These are phyloP conservation scores for Calendula officinalis DNA, from an alignment of 129 eudicot species.

Conservation along the genomic window DNA sequence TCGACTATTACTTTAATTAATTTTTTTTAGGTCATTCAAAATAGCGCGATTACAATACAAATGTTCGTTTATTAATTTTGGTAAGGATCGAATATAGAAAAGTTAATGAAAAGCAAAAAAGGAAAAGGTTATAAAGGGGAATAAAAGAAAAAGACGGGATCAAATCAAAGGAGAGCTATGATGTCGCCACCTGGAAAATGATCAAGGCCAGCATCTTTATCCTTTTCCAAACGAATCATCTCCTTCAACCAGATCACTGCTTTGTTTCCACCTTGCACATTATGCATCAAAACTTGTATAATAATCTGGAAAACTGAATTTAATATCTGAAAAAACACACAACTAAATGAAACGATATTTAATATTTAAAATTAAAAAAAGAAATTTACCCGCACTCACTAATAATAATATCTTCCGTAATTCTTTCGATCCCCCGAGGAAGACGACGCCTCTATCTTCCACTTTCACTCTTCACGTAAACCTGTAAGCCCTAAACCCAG, in stretches of 20 bases:
- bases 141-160: constrained; percentile 15
- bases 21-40: no score
- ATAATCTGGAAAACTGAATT: neutral
- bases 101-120: neutral
- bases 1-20: no score
- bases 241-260: no score
- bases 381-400: constrained; percentile 22
- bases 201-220: neutral
- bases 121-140: constrained; percentile 11
- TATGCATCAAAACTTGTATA: no score
- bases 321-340: neutral
- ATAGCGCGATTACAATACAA: no score
- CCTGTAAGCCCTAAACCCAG: constrained; percentile 22
- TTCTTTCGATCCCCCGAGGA: constrained; percentile 21
- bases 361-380: constrained; percentile 15
- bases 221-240: no score
- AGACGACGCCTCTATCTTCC: constrained; percentile 26
- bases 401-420: constrained; percentile 19
- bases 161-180: constrained; percentile 5
- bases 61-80: neutral
- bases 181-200: constrained; percentile 12
- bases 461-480: constrained; percentile 16
- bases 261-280: no score
- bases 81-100: neutral
- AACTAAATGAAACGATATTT: neutral